Conservation (phyloP, 345 rosid genomes). For the Garcia nutans region DNA sequence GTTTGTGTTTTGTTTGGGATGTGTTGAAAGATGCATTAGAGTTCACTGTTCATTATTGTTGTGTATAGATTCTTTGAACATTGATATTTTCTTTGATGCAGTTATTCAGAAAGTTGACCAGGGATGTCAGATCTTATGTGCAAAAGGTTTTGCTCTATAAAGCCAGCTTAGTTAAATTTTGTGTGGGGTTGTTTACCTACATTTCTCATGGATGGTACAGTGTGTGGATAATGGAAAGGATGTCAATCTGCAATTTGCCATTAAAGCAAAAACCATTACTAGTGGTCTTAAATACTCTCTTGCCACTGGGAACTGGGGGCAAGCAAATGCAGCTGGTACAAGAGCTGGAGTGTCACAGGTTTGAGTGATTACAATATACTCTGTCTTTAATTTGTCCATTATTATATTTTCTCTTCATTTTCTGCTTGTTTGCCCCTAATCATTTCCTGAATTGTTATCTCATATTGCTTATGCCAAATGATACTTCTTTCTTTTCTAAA, state of each 20-base stretch:
- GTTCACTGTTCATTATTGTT: background rate
- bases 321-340: slow-evolving; percentile 99
- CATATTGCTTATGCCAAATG: background rate
- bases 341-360: slow-evolving; percentile 99
- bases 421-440: background rate
- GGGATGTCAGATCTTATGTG: slow-evolving; percentile 91
- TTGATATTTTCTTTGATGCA: slow-evolving; percentile 35
- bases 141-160: slow-evolving; percentile 69
- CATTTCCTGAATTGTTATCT: background rate
- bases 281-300: slow-evolving; percentile 96
- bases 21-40: background rate
- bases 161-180: slow-evolving; percentile 15
- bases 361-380: background rate
- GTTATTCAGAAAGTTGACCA: slow-evolving; percentile 92
- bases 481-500: slow-evolving; percentile 19
- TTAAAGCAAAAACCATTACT: slow-evolving; percentile 96
- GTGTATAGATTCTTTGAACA: slow-evolving; percentile 5
- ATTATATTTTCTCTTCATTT: background rate
- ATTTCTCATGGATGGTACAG: slow-evolving; percentile 42
- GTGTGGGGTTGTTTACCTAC: slow-evolving; percentile 16
- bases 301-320: slow-evolving; percentile 99
- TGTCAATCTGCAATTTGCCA: slow-evolving; percentile 91
- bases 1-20: slow-evolving; percentile 42
- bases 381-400: background rate
- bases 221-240: slow-evolving; percentile 97